phyloP scores from a whole-genome alignment of 2,329 filamentous ascomycete genomes.

The Cladophialophora bantiana region DNA sequence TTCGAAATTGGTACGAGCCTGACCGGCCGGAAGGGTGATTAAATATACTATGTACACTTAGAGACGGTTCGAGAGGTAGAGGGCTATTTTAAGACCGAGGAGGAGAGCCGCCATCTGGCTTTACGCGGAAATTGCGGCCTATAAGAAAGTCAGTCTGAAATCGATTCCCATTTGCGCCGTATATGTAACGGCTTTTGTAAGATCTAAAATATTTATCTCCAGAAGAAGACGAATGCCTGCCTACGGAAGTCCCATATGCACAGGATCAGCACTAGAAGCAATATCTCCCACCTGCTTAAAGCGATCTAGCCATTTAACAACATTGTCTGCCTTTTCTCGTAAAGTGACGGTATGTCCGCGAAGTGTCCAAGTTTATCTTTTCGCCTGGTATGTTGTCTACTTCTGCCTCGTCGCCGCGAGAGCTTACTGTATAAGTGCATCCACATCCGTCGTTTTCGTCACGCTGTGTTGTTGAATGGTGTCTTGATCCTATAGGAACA shows the following conservation, averaged over 20 bases:
- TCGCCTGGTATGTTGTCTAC: constrained; percentile 7
- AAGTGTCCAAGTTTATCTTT: constrained; percentile 8
- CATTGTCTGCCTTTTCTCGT: constrained; percentile 11
- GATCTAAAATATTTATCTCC: constrained; percentile 2
- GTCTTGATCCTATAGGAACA: constrained; percentile 2
- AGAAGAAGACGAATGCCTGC: constrained; percentile 16
- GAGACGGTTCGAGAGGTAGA: constrained; percentile 24
- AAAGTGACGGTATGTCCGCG: constrained; percentile 1
- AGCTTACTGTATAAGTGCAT: constrained; percentile 10
- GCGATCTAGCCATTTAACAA: constrained; percentile 13
- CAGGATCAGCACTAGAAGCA: constrained; percentile 9
- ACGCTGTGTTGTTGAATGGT: constrained; percentile 10
- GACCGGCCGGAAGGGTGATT: constrained; percentile 5
- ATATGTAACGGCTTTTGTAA: background rate
- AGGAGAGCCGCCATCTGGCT: constrained; percentile 26
- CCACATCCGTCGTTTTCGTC: constrained; percentile 8
- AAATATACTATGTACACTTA: constrained; percentile 24
- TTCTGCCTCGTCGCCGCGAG: constrained; percentile 11
- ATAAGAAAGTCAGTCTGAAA: constrained; percentile 23
- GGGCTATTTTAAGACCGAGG: constrained; percentile 21
- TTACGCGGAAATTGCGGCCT: constrained; percentile 22
- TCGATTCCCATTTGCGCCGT: constrained; percentile 1
- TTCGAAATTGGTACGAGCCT: constrained; percentile 16
- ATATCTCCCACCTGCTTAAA: constrained; percentile 11
- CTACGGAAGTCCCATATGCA: constrained; percentile 14